A percentile compares a stretch with the other conserved stretches of the same genome.
phyloP scores from a whole-genome alignment of 306 rosid species.

The Vicia faba region DNA sequence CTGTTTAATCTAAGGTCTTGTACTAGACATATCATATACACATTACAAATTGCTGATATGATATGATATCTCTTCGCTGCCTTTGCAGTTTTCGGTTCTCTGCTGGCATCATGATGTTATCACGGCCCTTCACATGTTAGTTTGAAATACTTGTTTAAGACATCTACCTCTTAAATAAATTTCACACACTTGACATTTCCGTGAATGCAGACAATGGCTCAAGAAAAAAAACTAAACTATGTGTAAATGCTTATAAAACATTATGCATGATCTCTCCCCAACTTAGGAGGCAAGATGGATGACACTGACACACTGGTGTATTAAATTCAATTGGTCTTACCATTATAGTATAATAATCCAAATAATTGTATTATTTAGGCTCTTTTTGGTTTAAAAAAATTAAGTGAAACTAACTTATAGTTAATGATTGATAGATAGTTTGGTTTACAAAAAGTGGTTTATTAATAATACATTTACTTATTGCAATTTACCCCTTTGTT shows the following conservation, averaged over 20 bases:
- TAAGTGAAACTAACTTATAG: too few species aligned
- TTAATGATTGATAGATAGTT: too few species aligned
- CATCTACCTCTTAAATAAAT: conserved; percentile 20
- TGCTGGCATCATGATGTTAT: conserved; percentile 97
- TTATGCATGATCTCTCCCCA: conserved; percentile 64
- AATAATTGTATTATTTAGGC: too few species aligned
- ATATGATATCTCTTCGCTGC: conserved; percentile 2
- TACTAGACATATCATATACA: background rate
- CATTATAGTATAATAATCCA: too few species aligned
- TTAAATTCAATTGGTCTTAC: conserved; percentile 16
- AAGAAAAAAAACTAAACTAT: conserved; percentile 76
- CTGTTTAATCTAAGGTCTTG: background rate
- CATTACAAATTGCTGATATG: conserved; percentile 7
- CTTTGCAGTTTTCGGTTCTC: conserved; percentile 70
- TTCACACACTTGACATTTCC: conserved; percentile 1
- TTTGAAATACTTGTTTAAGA: conserved; percentile 26
- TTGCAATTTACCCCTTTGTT: background rate
- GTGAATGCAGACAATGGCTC: conserved; percentile 64
- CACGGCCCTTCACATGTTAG: conserved; percentile 84
- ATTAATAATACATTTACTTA: background rate
- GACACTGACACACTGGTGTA: conserved; percentile 23
- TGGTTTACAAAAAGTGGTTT: background rate
- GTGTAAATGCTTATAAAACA: conserved; percentile 78
- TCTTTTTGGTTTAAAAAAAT: too few species aligned
- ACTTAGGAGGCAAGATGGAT: conserved; percentile 39